Evolutionary conservation across 768 basidiomycete genomes (phyloP).

Genomic region (Rhodotorula babjevae): DNA sequence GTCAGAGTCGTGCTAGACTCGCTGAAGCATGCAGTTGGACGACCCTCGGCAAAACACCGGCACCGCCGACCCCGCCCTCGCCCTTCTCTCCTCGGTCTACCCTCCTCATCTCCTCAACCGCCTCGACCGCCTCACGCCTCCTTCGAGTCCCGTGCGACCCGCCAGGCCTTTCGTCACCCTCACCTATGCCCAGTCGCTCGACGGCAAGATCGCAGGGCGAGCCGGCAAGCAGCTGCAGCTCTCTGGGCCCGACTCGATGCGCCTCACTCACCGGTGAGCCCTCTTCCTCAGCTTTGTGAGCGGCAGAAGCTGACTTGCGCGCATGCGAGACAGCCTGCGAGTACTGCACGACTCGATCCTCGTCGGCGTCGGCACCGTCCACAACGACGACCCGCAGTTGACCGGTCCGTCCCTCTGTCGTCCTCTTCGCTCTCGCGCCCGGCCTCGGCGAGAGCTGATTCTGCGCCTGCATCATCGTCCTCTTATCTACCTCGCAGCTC

Average conservation of each 20-base stretch:
- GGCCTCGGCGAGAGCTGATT: slow-evolving; percentile 43
- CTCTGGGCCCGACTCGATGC: slow-evolving; percentile 79
- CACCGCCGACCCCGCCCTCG: neutral
- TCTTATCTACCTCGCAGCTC: slow-evolving; percentile 36
- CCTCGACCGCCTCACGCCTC: neutral
- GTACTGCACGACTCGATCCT: slow-evolving; percentile 89
- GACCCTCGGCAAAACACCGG: neutral
- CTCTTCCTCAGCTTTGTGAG: no score
- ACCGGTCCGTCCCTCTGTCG: slow-evolving; percentile 67
- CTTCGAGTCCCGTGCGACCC: neutral
- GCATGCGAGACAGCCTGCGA: slow-evolving; percentile 62
- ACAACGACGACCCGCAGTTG: slow-evolving; percentile 91
- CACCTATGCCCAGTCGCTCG: slow-evolving; percentile 52
- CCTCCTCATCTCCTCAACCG: neutral
- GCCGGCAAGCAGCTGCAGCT: slow-evolving; percentile 70
- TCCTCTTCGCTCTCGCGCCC: slow-evolving; percentile 53
- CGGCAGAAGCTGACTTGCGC: neutral
- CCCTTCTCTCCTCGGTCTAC: neutral
- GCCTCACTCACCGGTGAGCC: slow-evolving; percentile 83
- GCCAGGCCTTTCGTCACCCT: slow-evolving; percentile 45
- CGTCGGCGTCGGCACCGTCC: slow-evolving; percentile 79
- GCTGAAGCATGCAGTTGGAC: neutral
- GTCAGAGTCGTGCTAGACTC: neutral
- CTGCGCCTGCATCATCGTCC: no score
- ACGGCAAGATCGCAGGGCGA: slow-evolving; percentile 79